Evolutionary conservation across 2,329 filamentous ascomycete species (phyloP), one percentile per base, ranked within the genome.

Genomic region (Aspergillus sp.): DNA sequence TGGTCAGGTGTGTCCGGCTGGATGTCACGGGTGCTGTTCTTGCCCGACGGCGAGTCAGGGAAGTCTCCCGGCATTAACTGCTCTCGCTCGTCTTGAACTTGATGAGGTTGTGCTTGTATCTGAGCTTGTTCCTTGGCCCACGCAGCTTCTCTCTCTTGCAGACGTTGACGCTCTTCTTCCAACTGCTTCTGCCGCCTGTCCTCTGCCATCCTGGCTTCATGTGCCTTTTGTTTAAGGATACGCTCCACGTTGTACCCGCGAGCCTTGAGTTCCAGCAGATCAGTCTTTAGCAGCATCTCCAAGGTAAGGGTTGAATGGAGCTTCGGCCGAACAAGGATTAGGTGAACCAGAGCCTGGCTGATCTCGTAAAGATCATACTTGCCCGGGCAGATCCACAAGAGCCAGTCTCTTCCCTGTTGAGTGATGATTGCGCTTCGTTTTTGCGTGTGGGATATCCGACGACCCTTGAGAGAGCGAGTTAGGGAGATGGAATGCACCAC

Each of bases 241-340:
- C 95, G 89, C 71, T 97, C 92, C 41, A 99, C 95, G 67, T 99
- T 98, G 81, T 97, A 98, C 1, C 95, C 95, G 65, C 95, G 91
- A 62, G 88, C 87, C 69, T 91, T 89, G 43, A 99, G 80, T 55
- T 93, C 89, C 50, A 90, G 85, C 23, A 99, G 82, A 67, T 94
- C 91, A 8, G 95, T 88, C 60, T 91, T 94, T 39, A 99, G 80
- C 64, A 99, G 89, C 56, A 92, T 93, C 76, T 98, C 95, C 58
- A 99, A 87, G 57, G 95, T 94, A 58, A 97, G 85, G 57, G 91
- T 92, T 2, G 94, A 92, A 71, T 96, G 91, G 69, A 96, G 91
- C 65, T 91, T 94, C 7, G 94, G 92, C 21, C 92, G 86, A 55
- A 87, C 86, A 51, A 99, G 82, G 39, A 99, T 82, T 55, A 96